A percentile compares a stretch with the other conserved stretches of the same genome.
phyloP scores from a whole-genome alignment of 2,329 filamentous ascomycete genomes.

The Colletotrichum echinochloae region DNA sequence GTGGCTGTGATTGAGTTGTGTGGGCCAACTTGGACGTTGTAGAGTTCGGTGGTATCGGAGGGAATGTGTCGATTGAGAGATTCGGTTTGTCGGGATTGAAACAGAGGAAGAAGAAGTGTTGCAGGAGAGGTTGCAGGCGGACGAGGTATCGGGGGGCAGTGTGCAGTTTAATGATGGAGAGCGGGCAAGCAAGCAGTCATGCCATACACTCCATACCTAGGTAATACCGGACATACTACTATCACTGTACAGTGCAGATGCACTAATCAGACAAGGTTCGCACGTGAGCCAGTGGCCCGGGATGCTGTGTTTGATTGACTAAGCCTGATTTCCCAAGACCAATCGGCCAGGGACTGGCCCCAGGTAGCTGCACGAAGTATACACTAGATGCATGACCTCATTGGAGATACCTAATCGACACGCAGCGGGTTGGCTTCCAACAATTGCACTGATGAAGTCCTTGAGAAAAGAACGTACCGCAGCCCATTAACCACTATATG shows the following conservation, averaged over 20 bases:
- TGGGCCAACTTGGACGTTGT: neutral
- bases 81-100: slow-evolving; percentile 8
- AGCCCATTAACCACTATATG: no score
- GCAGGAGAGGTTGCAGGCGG: neutral
- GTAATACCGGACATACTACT: slow-evolving; percentile 10
- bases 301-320: slow-evolving; percentile 3
- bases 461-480: no score
- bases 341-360: slow-evolving; percentile 6
- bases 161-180: slow-evolving; percentile 20
- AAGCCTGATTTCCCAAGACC: slow-evolving; percentile 1
- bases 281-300: slow-evolving; percentile 35
- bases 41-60: neutral
- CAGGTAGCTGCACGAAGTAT: neutral
- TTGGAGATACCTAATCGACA: neutral
- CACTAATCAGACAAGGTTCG: slow-evolving; percentile 31
- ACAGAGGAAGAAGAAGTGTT: neutral
- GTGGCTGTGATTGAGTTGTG: neutral
- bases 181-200: slow-evolving; percentile 7
- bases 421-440: neutral
- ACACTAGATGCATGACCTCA: slow-evolving; percentile 26
- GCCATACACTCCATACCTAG: slow-evolving; percentile 8
- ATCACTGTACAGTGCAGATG: neutral
- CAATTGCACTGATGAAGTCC: neutral
- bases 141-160: slow-evolving; percentile 24
- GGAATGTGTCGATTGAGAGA: neutral